Evolutionary conservation across 495 filamentous ascomycete species (phyloP), one percentile per base, ranked within the genome.

Genomic region (Xylaria sp.): DNA sequence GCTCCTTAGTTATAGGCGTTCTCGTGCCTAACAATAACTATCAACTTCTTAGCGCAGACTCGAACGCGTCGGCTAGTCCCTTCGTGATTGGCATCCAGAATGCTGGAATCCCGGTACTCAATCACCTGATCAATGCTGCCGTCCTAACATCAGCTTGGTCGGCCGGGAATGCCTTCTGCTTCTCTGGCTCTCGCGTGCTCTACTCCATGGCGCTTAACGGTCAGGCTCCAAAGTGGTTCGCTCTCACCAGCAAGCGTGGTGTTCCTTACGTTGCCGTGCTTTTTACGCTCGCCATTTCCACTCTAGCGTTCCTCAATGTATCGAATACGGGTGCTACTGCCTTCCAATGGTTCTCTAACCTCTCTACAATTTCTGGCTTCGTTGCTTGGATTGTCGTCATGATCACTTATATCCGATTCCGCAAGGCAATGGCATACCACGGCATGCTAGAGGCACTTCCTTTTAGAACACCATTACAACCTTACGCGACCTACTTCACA

Each of bases 121-220:
- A 84, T 72, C 83, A 86, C 68, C 77, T 82, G 57, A 84, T 86
- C 78, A 86, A 85, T 68, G 83, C 76, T 24, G 83, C 83, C 9
- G 80, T 86, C 37, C 71, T 86, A 55, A 90, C 84, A 0, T 85
- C 83, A 21, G 83, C 84, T 9, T 86, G 83, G 83, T 85, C 83
- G 8, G 84, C 84, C 37, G 92, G 88, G 61, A 97, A 97, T 75
- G 90, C 91, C 2, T 93, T 92, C 84, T 84, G 94, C 66, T 95
- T 93, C 82, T 93, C 90, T 41, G 92, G 90, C n/a, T 91, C 89
- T 0, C 88, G 93, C n/a, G 90, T 90, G 67, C 85, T 95, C 8
- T 91, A 92, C 75, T 89, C 89, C 24, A 86, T 93, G 72, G 90
- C 91, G 1, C 62, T 79, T 15, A 83, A 89, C 65, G 86, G 90